Evolutionary conservation across 1,139 yeast genomes (phyloP).

Genomic region (Pichiaceae sp.): DNA sequence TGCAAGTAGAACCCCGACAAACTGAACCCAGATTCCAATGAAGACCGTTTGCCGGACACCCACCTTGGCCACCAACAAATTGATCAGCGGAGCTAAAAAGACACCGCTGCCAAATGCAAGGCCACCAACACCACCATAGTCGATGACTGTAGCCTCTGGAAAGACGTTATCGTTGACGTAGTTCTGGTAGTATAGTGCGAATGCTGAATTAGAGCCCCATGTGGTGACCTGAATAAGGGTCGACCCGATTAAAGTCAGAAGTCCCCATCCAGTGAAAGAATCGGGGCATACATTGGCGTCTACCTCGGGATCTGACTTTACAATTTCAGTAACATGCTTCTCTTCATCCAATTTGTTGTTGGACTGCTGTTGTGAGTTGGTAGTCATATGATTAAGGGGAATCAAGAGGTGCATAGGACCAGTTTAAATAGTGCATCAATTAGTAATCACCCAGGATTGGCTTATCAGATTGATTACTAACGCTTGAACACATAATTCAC

Average conservation of each 20-base stretch:
- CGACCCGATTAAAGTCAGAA: constrained; percentile 35
- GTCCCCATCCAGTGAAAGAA: constrained; percentile 35
- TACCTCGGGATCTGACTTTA: too few species aligned
- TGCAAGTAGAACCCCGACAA: constrained; percentile 45
- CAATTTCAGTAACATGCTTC: too few species aligned
- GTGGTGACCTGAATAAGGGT: constrained; percentile 34
- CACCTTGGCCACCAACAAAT: constrained; percentile 33
- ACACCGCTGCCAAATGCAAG: constrained; percentile 41
- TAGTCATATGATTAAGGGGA: too few species aligned
- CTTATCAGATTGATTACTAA: too few species aligned
- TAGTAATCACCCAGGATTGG: too few species aligned
- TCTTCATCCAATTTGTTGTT: too few species aligned
- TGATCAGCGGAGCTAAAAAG: constrained; percentile 36
- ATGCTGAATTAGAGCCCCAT: constrained; percentile 60
- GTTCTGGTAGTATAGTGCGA: constrained; percentile 46
- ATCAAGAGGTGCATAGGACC: too few species aligned
- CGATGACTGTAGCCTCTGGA: constrained; percentile 40
- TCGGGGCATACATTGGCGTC: constrained; percentile 21
- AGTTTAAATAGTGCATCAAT: too few species aligned
- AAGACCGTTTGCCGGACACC: constrained; percentile 31
- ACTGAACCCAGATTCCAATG: constrained; percentile 37
- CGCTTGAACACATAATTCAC: too few species aligned
- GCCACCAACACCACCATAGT: constrained; percentile 55
- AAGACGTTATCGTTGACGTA: constrained; percentile 37
- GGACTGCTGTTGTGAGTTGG: too few species aligned